phyloP scores from a whole-genome alignment of 2,329 filamentous ascomycete species.

The Apiospora phragmitis region DNA sequence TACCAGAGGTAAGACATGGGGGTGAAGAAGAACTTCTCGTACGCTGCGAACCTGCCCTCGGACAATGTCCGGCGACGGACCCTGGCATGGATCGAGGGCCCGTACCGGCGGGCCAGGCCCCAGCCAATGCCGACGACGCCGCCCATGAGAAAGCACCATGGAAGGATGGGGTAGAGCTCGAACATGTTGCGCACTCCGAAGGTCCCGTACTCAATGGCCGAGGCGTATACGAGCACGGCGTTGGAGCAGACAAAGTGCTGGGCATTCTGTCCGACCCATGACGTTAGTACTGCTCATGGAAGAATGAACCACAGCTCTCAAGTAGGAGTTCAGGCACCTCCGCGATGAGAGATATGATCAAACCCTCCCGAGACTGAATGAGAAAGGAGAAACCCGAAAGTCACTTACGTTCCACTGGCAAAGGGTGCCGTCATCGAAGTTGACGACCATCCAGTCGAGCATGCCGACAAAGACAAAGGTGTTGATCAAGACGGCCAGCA shows the following conservation, averaged over 20 bases:
- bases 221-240: constrained; percentile 33
- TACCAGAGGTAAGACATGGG: constrained; percentile 18
- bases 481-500: constrained; percentile 37
- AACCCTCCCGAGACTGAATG: no score
- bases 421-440: constrained; percentile 32
- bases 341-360: no score
- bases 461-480: constrained; percentile 52
- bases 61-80: constrained; percentile 17
- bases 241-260: constrained; percentile 33
- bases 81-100: constrained; percentile 19
- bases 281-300: background rate
- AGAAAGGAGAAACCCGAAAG: background rate
- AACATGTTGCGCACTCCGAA: constrained; percentile 33
- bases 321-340: no score
- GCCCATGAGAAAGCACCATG: constrained; percentile 37
- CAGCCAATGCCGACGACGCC: constrained; percentile 30
- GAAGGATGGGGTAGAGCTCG: constrained; percentile 30
- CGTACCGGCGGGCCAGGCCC: constrained; percentile 26
- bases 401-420: constrained; percentile 26
- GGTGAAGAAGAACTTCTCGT: constrained; percentile 24
- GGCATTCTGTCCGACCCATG: constrained; percentile 17
- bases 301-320: no score
- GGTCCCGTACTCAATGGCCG: constrained; percentile 34
- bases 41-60: constrained; percentile 17
- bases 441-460: constrained; percentile 37